Evolutionary conservation across 768 basidiomycete genomes (phyloP).

Genomic region (Rickenella mellea): DNA sequence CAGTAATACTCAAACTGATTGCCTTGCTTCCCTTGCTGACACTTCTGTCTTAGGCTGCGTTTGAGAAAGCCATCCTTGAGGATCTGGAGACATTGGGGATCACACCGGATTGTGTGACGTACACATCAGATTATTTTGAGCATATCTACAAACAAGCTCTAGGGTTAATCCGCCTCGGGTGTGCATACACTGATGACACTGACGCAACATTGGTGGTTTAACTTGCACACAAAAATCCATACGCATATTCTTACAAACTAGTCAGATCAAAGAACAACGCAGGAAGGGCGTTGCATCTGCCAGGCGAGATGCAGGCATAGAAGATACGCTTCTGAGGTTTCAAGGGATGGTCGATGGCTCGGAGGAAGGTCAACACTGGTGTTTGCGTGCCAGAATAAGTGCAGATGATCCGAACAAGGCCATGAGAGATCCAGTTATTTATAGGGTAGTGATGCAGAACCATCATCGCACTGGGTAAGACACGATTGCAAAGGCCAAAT

Average conservation of each 20-base stretch:
- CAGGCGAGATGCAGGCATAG: slow-evolving; percentile 74
- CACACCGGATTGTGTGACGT: slow-evolving; percentile 70
- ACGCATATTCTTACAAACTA: slow-evolving; percentile 3
- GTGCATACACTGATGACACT: slow-evolving; percentile 94
- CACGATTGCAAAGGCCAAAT: slow-evolving; percentile 1
- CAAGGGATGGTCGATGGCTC: slow-evolving; percentile 80
- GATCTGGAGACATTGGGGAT: slow-evolving; percentile 82
- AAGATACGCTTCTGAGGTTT: slow-evolving; percentile 80
- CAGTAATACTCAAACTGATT: slow-evolving; percentile 34
- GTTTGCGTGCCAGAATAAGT: slow-evolving; percentile 92
- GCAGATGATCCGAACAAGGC: slow-evolving; percentile 93
- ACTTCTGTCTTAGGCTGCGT: slow-evolving; percentile 57
- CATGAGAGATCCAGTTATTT: slow-evolving; percentile 94
- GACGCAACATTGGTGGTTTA: slow-evolving; percentile 62
- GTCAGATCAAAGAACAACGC: slow-evolving; percentile 86
- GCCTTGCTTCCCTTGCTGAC: not conserved
- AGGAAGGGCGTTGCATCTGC: slow-evolving; percentile 85
- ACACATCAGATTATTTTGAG: slow-evolving; percentile 96
- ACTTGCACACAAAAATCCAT: not conserved
- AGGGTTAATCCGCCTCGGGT: slow-evolving; percentile 73
- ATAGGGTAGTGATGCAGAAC: slow-evolving; percentile 72
- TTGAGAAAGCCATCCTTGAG: slow-evolving; percentile 91
- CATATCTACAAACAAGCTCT: slow-evolving; percentile 73
- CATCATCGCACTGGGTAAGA: slow-evolving; percentile 92
- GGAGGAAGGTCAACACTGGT: slow-evolving; percentile 82